These are phyloP conservation scores for Backusella psychrophila DNA, from an alignment of 192 early-diverging fungal species.

Conservation along the genomic window DNA sequence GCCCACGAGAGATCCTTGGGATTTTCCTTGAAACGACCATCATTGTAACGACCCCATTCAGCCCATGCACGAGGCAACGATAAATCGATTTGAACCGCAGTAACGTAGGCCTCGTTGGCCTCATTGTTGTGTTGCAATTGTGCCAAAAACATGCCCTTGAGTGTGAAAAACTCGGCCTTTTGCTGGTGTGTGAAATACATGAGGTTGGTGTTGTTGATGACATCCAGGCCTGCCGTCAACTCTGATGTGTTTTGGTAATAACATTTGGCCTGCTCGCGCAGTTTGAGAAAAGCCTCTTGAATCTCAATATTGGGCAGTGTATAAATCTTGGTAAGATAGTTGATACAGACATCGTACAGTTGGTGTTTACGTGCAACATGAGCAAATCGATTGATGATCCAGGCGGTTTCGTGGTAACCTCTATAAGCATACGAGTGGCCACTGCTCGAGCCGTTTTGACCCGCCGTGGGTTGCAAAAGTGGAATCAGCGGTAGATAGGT, in stretches of 20 bases:
- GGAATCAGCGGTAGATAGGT: constrained; percentile 87
- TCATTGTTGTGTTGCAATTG: constrained; percentile 84
- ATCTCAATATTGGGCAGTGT: constrained; percentile 99
- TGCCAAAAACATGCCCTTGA: constrained; percentile 94
- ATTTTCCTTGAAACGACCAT: constrained; percentile 83
- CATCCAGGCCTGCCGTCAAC: constrained; percentile 92
- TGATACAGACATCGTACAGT: constrained; percentile 93
- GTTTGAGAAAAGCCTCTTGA: constrained; percentile 96
- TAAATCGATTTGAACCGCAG: constrained; percentile 87
- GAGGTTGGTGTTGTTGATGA: constrained; percentile 99
- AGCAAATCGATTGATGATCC: constrained; percentile 99
- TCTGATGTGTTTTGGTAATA: constrained; percentile 89
- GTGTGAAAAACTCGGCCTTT: constrained; percentile 98
- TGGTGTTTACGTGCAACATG: constrained; percentile 95
- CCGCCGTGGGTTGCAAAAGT: constrained; percentile 37
- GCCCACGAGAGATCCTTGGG: constrained; percentile 80
- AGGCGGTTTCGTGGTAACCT: constrained; percentile 99
- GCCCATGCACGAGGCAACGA: constrained; percentile 93
- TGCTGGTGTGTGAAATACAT: constrained; percentile 91
- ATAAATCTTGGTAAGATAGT: constrained; percentile 93
- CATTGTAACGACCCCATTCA: constrained; percentile 94
- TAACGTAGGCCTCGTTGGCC: constrained; percentile 88
- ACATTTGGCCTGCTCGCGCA: constrained; percentile 98
- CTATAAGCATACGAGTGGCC: constrained; percentile 90
- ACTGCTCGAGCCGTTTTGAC: constrained; percentile 47